Conservation (phyloP, 2,329 filamentous ascomycete species). For the Cyanodermella asteris region DNA sequence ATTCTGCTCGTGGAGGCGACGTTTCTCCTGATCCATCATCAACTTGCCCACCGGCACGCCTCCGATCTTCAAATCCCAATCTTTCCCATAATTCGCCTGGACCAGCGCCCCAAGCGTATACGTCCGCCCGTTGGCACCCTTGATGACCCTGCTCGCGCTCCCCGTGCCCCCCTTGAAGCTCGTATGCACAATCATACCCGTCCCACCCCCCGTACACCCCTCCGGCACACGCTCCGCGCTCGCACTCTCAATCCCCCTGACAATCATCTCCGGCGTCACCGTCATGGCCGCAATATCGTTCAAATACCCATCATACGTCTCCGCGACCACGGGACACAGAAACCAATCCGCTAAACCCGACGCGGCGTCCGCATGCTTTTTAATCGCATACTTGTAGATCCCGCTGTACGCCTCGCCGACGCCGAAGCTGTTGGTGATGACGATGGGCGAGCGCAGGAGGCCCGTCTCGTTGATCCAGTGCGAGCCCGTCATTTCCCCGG, state of each 20-base stretch:
- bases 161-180: constrained; percentile 47
- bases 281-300: constrained; percentile 35
- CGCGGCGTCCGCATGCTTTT: constrained; percentile 21
- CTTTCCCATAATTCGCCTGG: constrained; percentile 42
- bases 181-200: constrained; percentile 45
- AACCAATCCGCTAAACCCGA: constrained; percentile 30
- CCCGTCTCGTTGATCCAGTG: constrained; percentile 43
- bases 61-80: constrained; percentile 33
- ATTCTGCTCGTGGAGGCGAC: too few relatives aligned
- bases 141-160: constrained; percentile 35
- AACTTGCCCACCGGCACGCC: constrained; percentile 40
- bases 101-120: constrained; percentile 41
- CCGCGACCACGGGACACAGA: constrained; percentile 34
- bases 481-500: constrained; percentile 38
- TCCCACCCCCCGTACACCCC: constrained; percentile 44
- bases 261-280: constrained; percentile 31
- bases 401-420: constrained; percentile 38
- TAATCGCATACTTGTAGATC: constrained; percentile 32
- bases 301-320: constrained; percentile 42
- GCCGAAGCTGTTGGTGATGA: constrained; percentile 36
- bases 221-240: constrained; percentile 31
- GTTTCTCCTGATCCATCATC: constrained; percentile 25
- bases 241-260: too few relatives aligned
- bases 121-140: too few relatives aligned
- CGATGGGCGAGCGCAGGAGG: constrained; percentile 34